These are phyloP conservation scores for Astragalus membranaceus DNA, from an alignment of 306 rosid genomes.

Conservation along the genomic window DNA sequence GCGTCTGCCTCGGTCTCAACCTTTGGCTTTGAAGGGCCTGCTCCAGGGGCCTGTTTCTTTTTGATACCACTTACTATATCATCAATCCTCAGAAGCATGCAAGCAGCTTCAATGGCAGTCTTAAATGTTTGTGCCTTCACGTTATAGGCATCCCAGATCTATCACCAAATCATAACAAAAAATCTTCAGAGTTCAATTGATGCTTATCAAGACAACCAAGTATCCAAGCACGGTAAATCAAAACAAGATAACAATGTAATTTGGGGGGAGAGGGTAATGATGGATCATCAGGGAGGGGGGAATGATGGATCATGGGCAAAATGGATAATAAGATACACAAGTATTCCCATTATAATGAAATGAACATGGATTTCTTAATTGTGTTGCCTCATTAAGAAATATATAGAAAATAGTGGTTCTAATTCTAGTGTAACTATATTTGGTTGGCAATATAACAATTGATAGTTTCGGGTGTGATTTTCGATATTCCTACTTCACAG, in stretches of 20 bases:
- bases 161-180: slow-evolving; percentile 8
- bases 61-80: slow-evolving; percentile 96
- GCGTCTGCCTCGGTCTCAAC: slow-evolving; percentile 80
- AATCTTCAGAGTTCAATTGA: slow-evolving; percentile 5
- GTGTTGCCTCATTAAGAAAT: not conserved
- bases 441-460: not conserved
- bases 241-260: not conserved
- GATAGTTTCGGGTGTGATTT: not conserved
- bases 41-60: slow-evolving; percentile 83
- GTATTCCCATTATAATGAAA: not conserved
- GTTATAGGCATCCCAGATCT: slow-evolving; percentile 97
- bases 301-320: not conserved
- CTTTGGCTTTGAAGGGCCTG: slow-evolving; percentile 72
- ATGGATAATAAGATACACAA: not conserved
- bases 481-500: not conserved
- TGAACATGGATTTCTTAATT: not conserved
- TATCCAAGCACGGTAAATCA: not conserved
- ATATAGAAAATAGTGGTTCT: not conserved
- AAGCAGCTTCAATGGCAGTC: slow-evolving; percentile 97
- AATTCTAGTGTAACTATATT: not conserved
- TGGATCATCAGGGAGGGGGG: not conserved
- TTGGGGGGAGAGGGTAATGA: not conserved
- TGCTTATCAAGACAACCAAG: not conserved
- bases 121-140: slow-evolving; percentile 95
- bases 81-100: slow-evolving; percentile 96